Evolutionary conservation across 1,139 yeast genomes (phyloP), one percentile per base, ranked within the genome.

Genomic region (Blastobotrys raffinosifermentans): DNA sequence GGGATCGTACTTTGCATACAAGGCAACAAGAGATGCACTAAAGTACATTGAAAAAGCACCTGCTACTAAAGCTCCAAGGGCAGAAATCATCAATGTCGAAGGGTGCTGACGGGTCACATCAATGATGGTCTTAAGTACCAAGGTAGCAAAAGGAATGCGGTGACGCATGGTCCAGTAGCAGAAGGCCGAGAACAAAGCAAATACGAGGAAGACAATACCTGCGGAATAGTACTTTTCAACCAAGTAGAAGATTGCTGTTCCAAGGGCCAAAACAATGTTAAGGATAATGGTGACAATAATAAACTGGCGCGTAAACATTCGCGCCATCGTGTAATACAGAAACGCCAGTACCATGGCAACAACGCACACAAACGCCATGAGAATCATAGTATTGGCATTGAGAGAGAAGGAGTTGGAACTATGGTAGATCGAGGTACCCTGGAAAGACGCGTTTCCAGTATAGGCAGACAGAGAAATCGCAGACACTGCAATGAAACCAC

Each of bases 61-160:
- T 1, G 83, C 70, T 3, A 79, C 60, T 2, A 86, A 35, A 3
- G 83, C 67, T 1, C 96, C 95, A 11, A 80, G 22, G 1, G 76
- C 58, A 1, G 94, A 73, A 2, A 80, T 72, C 8, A 78, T 34
- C 49, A 83, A 64, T 0, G 86, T 77, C 18, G 86, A 77, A 10
- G 94, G 89, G 50, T 78, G 76, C 31, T 67, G 55, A 50, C 74
- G 75, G 73, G 85, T 77, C 3, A 84, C 93, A 51, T 80, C 87
- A 51, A 86, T 80, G 7, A 83, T 75, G 25, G 81, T 76, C 40
- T 76, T 72, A 46, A 89, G 64, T 20, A 85, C 79, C 4, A 82
- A 71, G 2, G 91, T 86, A 46, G 94, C 82, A 51, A 84, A 63
- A 31, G 79, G 77, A 43, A 84, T 83, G 49, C 93, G 68, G 4